Conservation (phyloP, 345 rosid species). For the Acer campestre region DNA sequence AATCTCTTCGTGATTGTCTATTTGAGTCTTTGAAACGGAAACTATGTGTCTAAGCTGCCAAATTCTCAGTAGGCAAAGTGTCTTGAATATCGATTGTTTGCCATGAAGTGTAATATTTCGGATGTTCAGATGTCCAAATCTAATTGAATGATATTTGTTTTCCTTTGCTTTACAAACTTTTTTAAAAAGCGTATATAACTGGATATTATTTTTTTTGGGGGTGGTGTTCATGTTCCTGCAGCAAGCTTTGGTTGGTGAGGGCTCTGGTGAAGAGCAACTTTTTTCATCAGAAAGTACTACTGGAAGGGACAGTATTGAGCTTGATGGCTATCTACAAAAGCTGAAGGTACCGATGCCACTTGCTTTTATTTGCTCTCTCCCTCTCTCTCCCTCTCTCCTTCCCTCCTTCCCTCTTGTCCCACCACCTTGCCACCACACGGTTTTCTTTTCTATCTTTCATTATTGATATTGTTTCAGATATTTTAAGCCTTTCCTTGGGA, state of each 20-base stretch:
- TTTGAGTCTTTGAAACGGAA: neutral
- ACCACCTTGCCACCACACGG: neutral
- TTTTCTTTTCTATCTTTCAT: neutral
- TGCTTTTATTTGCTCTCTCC: neutral
- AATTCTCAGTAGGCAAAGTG: neutral
- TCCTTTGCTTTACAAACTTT: neutral
- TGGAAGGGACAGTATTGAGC: conserved; percentile 59
- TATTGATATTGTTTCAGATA: neutral
- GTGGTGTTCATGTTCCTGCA: conserved; percentile 27
- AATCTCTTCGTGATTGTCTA: neutral
- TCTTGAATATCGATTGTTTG: neutral
- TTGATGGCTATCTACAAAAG: conserved; percentile 62
- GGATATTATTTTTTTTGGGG: neutral
- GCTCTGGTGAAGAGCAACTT: conserved; percentile 82
- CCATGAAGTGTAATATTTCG: neutral
- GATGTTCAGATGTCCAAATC: neutral
- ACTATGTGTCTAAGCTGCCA: neutral
- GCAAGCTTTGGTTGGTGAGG: conserved; percentile 99
- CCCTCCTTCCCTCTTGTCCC: neutral
- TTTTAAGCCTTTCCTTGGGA: neutral
- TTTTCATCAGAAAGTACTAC: conserved; percentile 61
- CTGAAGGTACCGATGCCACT: conserved; percentile 59
- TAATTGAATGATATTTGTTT: neutral
- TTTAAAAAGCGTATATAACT: neutral
- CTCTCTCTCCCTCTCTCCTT: neutral